Percentiles rank a stretch among this genome's conserved stretches.
Evolutionary conservation across 2,329 filamentous ascomycete genomes (phyloP).

Genomic region (Kalmusia sp.): DNA sequence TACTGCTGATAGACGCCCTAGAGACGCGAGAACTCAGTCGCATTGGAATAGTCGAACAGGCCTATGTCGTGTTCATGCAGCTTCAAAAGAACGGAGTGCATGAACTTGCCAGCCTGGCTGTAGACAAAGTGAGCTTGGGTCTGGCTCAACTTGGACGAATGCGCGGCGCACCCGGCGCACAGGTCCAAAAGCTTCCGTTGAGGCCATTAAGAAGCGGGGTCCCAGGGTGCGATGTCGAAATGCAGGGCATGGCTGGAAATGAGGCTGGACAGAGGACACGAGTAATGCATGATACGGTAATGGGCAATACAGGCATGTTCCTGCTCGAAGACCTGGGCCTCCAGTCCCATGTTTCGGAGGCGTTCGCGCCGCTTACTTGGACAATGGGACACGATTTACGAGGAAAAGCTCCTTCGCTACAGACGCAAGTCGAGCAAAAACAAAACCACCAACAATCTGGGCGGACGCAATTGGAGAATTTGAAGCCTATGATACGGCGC

Average conservation of each 20-base stretch:
- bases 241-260: constrained; percentile 18
- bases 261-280: constrained; percentile 19
- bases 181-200: neutral
- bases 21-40: constrained; percentile 50
- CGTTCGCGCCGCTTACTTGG: constrained; percentile 43
- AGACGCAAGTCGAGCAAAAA: constrained; percentile 17
- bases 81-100: constrained; percentile 53
- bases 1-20: constrained; percentile 55
- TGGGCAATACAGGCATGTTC: constrained; percentile 57
- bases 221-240: constrained; percentile 8
- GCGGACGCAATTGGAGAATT: constrained; percentile 14
- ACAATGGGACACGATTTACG: constrained; percentile 21
- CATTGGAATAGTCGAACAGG: constrained; percentile 49
- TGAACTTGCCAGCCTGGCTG: constrained; percentile 53
- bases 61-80: constrained; percentile 51
- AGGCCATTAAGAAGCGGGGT: constrained; percentile 6
- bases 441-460: constrained; percentile 20
- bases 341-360: constrained; percentile 44
- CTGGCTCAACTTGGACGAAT: constrained; percentile 29
- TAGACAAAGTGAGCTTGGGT: constrained; percentile 47
- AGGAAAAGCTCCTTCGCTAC: constrained; percentile 1
- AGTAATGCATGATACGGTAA: constrained; percentile 48
- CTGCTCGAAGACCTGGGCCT: constrained; percentile 55
- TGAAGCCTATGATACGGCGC: constrained; percentile 1
- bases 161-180: neutral